These are phyloP conservation scores for Metschnikowia arizonensis DNA, from an alignment of 805 yeast genomes.

Conservation along the genomic window DNA sequence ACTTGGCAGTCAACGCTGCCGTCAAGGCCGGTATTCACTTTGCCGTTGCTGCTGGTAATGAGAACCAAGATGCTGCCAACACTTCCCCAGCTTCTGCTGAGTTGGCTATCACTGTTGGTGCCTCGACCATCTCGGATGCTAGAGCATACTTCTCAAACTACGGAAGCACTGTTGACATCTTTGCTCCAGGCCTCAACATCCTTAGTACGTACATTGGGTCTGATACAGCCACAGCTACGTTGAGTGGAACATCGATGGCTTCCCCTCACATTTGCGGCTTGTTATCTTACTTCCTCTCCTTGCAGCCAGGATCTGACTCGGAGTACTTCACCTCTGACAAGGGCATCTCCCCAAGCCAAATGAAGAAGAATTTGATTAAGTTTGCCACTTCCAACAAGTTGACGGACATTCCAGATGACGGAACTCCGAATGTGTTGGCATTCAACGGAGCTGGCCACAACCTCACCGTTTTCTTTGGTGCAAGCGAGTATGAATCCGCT, in stretches of 20 bases:
- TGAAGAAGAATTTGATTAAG: conserved; percentile 70
- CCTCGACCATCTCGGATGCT: conserved; percentile 41
- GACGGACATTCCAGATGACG: conserved; percentile 60
- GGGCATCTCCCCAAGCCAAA: conserved; percentile 62
- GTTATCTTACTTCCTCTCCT: conserved; percentile 80
- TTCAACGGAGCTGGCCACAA: conserved; percentile 81
- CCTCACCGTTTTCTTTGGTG: conserved; percentile 59
- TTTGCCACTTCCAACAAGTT: conserved; percentile 61
- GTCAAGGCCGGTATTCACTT: conserved; percentile 53
- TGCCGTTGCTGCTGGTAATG: conserved; percentile 64
- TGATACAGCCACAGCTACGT: conserved; percentile 67
- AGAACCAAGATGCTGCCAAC: conserved; percentile 55
- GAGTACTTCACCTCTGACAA: conserved; percentile 53
- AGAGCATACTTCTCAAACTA: conserved; percentile 52
- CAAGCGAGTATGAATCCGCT: conserved; percentile 12
- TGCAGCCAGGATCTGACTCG: conserved; percentile 72
- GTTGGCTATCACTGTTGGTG: conserved; percentile 51
- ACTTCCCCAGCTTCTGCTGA: conserved; percentile 60
- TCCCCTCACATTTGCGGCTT: conserved; percentile 95
- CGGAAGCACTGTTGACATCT: conserved; percentile 51
- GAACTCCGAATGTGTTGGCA: conserved; percentile 71
- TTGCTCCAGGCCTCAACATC: conserved; percentile 55
- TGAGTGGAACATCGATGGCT: conserved; percentile 98
- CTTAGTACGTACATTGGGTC: conserved; percentile 70
- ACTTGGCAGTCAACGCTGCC: conserved; percentile 57